Base-by-base conservation (phyloP, 768 basidiomycete species). In the Daedaleopsis sinensis region DNA sequence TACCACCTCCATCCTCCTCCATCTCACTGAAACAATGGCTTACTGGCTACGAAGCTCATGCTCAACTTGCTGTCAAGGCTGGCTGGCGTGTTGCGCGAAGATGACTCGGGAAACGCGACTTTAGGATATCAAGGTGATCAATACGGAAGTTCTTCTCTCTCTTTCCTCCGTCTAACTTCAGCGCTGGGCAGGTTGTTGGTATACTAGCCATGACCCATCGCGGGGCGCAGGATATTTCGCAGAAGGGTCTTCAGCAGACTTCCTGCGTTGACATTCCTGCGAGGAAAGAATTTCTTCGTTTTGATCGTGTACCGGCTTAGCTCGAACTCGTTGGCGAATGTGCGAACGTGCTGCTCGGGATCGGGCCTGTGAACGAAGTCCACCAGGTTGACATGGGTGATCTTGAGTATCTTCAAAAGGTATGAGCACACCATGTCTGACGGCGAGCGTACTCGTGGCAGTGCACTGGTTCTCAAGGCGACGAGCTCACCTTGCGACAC, bases 301-400 rank as follows among this genome's bases (percentile, higher is more conserved):
- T 1, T 1, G 15, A 16, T 58, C 0, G 73, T 76, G 38, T 74
- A 76, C 9, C 19, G 0, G 8, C 64, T 67, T 1, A 76, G 70
- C 5, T 66, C 53, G 0, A 48, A 46, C 27, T 72, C 66, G 0
- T 67, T 63, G 10, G 18, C 1, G 56, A 77, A 77, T 7, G 37
- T 48, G 0, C 12, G 49, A 6, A 76, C 70, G 6, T 57, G 53
- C 0, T 56, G 19, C 5, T 66, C 61, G 1, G 63, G 63, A 16
- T 56, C 53, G 1, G 36, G 58, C 0, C 65, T 55, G 19, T 73
- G 61, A 19, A 76, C 47, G 42, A 78, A 67, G 49, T 77, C 72
- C 23, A 73, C 65, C 4, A 76, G 65, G 46, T 78, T 74, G 48
- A 78, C 69, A 13, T 72, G 67, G 1, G 66, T 66, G 10, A 64